Evolutionary conservation across 2,329 filamentous ascomycete genomes (phyloP), one percentile per base, ranked within the genome.

Genomic region (Chaetomium sp.): DNA sequence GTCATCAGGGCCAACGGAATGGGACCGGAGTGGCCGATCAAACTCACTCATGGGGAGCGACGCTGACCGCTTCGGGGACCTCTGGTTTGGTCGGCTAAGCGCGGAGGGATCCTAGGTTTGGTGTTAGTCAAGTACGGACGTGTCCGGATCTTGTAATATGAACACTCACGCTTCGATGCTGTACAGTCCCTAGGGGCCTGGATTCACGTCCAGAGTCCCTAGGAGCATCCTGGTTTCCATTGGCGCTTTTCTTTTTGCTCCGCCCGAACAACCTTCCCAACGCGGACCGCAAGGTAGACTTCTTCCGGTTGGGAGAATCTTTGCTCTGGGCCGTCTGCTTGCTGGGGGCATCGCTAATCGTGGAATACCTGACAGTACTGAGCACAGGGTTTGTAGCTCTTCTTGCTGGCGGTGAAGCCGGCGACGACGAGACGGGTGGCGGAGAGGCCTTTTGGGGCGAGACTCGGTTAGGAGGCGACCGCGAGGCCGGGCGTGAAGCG

Each of bases 1-100:
- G 69, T 86, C 83, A 45, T 85, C 81, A 1, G 82, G 81, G 1
- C 85, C 83, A 49, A 87, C 77, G 1, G 86, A 87, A 72, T 89
- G 86, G 13, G 86, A 88, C 53, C 85, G 80, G 45, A 89, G 72
- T 1, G 86, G 86, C 51, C 83, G 80, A 66, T 87, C 84, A 67
- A 82, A 86, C 70, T 89, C 86, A 54, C 82, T 85, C 58, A 88
- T 80, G 9, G 86, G 86, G 35, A 87, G 70, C 5, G 87, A 88
- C 4, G 80, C 79, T 8, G 86, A 85, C 62, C 85, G 82, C 71
- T 87, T 85, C 21, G 79, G 75, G 66, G 80, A 80, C 65, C 55
- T 70, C 59, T 76, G 76, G 56, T 74, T 77, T 50, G 67, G 67
- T 67, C 72, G 76, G 66, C 68, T 75, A 60, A 77, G 73, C 50